Percentiles rank a stretch among this genome's conserved stretches.
Evolutionary conservation across 495 filamentous ascomycete genomes (phyloP).

Genomic region (Neurospora intermedia): DNA sequence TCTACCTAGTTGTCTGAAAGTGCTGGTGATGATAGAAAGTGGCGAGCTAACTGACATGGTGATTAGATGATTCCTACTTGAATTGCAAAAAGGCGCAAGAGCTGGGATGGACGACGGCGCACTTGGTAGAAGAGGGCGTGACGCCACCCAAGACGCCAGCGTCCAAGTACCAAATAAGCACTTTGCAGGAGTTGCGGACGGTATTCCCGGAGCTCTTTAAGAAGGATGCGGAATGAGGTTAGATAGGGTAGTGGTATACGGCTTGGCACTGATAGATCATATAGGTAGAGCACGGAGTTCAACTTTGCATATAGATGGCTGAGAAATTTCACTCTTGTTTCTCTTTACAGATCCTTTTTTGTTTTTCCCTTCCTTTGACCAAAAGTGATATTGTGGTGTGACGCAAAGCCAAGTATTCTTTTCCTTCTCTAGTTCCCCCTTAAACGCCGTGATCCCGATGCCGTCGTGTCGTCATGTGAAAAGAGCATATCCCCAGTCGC

Average conservation of each 20-base stretch:
- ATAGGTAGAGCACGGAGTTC: background rate
- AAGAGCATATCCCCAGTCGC: background rate
- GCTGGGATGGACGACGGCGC: conserved; percentile 69
- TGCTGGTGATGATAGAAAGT: background rate
- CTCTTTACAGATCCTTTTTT: background rate
- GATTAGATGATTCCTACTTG: conserved; percentile 64
- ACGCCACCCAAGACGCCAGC: conserved; percentile 47
- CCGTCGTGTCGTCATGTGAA: background rate
- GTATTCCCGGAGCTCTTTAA: conserved; percentile 76
- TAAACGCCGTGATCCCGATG: background rate
- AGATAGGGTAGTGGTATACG: background rate
- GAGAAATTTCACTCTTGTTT: background rate
- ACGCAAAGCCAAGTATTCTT: background rate
- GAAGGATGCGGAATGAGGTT: conserved; percentile 2
- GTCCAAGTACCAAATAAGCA: conserved; percentile 56
- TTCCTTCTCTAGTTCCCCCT: background rate
- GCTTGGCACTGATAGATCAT: background rate
- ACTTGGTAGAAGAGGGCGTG: conserved; percentile 67
- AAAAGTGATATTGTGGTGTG: background rate
- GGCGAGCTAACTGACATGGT: conserved; percentile 11
- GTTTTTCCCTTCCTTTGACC: background rate
- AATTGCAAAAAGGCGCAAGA: conserved; percentile 64
- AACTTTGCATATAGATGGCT: background rate
- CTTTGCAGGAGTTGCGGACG: conserved; percentile 59
- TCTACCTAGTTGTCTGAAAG: background rate